Conservation (phyloP, 2,329 filamentous ascomycete genomes). For the Neonectria ditissima region DNA sequence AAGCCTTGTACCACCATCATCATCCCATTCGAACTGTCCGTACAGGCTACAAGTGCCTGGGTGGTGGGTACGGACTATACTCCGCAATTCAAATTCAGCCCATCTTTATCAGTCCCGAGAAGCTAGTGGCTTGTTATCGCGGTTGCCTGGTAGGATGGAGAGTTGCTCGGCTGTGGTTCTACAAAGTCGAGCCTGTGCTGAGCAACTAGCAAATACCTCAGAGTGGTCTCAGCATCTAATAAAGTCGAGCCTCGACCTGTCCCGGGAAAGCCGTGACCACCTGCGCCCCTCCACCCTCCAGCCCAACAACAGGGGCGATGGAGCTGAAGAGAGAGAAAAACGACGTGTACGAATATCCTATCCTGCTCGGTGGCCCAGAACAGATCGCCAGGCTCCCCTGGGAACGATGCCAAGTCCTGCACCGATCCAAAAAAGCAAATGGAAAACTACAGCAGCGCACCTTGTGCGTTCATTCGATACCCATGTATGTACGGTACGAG, state of each 20-base stretch:
- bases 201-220: slow-evolving; percentile 4
- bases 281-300: neutral
- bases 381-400: slow-evolving; percentile 9
- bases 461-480: neutral
- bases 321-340: neutral
- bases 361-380: too few relatives aligned
- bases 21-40: neutral
- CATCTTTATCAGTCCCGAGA: slow-evolving; percentile 3
- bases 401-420: slow-evolving; percentile 4
- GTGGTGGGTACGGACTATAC: neutral
- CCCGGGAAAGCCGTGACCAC: neutral
- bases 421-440: slow-evolving; percentile 14
- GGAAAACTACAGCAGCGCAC: neutral
- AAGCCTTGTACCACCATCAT: neutral
- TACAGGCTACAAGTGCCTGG: neutral
- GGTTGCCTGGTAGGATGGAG: slow-evolving; percentile 1
- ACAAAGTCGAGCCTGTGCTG: neutral
- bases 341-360: neutral
- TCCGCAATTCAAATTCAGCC: neutral
- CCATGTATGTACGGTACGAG: neutral
- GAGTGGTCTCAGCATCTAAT: slow-evolving; percentile 9
- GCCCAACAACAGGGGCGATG: neutral
- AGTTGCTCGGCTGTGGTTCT: neutral
- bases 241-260: slow-evolving; percentile 1
- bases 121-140: slow-evolving; percentile 1